phyloP scores from a whole-genome alignment of 352 stramenopile genomes.

The Globisporangium paddicum region DNA sequence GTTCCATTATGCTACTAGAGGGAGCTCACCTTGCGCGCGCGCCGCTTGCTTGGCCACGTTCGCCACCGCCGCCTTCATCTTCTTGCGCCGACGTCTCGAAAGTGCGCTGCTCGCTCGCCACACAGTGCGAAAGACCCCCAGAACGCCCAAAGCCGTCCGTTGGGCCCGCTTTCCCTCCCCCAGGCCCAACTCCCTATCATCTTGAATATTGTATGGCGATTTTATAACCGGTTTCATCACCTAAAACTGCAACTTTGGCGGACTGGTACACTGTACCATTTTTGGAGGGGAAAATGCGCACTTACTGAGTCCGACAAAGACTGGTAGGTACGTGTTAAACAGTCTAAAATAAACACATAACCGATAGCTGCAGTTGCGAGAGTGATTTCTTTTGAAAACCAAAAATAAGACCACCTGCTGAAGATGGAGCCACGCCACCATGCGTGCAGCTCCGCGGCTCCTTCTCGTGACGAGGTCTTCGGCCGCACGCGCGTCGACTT shows the following conservation, averaged over 20 bases:
- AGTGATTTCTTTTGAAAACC: background rate
- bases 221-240: too few species aligned
- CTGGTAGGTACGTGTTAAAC: background rate
- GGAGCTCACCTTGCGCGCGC: constrained; percentile 9
- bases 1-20: background rate
- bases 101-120: constrained; percentile 9
- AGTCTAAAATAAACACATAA: background rate
- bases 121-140: constrained; percentile 12
- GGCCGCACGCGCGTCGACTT: background rate
- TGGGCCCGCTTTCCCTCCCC: background rate
- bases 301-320: too few species aligned
- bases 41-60: constrained; percentile 11
- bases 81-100: constrained; percentile 6
- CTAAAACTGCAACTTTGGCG: too few species aligned
- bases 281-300: too few species aligned
- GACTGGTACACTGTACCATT: background rate
- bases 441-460: background rate
- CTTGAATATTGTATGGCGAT: background rate
- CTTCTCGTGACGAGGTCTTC: background rate
- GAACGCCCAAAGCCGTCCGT: constrained; percentile 11
- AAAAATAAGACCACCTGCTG: background rate
- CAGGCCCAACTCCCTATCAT: background rate
- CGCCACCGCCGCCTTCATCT: constrained; percentile 12
- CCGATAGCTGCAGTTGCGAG: background rate
- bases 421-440: background rate